Evolutionary conservation across 2,329 filamentous ascomycete species (phyloP).

Genomic region (Apiospora saccharicola): DNA sequence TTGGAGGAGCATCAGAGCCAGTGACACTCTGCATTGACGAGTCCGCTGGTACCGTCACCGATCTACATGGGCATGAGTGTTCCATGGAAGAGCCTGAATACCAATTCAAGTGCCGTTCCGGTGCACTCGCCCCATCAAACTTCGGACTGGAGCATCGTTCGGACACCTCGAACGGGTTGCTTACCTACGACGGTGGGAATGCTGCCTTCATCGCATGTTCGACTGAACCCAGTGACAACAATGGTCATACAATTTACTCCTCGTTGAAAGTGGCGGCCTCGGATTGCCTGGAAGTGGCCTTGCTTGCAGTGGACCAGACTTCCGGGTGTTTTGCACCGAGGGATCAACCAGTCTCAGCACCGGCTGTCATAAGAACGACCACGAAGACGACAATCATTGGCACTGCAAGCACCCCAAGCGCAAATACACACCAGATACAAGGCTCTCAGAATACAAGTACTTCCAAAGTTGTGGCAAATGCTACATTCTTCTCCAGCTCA

Average conservation of each 20-base stretch:
- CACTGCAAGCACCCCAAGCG: background rate
- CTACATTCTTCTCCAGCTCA: background rate
- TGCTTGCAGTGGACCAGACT: background rate
- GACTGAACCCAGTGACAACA: background rate
- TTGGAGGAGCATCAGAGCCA: background rate
- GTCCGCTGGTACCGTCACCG: background rate
- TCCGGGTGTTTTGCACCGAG: background rate
- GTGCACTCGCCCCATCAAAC: background rate
- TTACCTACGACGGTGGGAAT: background rate
- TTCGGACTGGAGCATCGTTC: background rate
- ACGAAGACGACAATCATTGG: background rate
- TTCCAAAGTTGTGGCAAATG: background rate
- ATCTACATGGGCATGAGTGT: background rate
- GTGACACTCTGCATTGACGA: background rate
- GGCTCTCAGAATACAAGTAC: background rate
- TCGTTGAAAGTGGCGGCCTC: background rate
- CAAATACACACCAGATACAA: background rate
- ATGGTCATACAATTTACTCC: background rate
- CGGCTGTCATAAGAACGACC: background rate
- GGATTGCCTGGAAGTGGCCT: background rate
- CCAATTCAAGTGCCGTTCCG: background rate
- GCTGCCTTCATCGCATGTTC: conserved; percentile 4
- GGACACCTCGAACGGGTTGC: background rate
- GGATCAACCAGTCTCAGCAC: background rate
- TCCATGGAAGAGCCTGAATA: background rate